Conservation (phyloP, 2,329 filamentous ascomycete genomes). For the Dactylellina sp. region DNA sequence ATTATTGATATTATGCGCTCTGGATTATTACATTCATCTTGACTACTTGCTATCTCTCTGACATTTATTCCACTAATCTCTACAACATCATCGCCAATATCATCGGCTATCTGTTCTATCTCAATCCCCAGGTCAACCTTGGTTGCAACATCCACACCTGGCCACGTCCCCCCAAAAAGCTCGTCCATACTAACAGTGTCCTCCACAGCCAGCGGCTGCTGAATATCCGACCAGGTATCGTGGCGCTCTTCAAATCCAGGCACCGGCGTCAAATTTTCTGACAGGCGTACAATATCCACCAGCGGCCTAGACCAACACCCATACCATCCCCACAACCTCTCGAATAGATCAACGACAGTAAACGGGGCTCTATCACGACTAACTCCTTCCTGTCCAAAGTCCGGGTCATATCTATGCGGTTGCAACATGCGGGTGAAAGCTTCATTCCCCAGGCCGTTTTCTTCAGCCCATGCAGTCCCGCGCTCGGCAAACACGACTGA, state of each 20-base stretch:
- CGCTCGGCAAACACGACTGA: neutral
- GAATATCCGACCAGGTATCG: neutral
- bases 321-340: conserved; percentile 11
- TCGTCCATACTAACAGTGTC: neutral
- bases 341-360: conserved; percentile 10
- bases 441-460: neutral
- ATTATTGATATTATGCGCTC: too few species aligned
- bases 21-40: too few species aligned
- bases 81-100: too few species aligned
- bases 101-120: too few species aligned
- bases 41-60: too few species aligned
- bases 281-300: neutral
- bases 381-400: neutral
- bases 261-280: neutral
- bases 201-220: neutral
- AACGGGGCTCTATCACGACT: neutral
- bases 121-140: too few species aligned
- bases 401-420: conserved; percentile 6
- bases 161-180: too few species aligned
- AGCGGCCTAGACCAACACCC: conserved; percentile 18
- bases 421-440: neutral
- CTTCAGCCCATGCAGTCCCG: neutral
- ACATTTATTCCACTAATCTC: too few species aligned
- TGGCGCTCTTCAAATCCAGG: neutral
- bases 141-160: too few species aligned